Evolutionary conservation across 2,329 filamentous ascomycete genomes (phyloP).

Genomic region (Cucurbitaria berberidis): DNA sequence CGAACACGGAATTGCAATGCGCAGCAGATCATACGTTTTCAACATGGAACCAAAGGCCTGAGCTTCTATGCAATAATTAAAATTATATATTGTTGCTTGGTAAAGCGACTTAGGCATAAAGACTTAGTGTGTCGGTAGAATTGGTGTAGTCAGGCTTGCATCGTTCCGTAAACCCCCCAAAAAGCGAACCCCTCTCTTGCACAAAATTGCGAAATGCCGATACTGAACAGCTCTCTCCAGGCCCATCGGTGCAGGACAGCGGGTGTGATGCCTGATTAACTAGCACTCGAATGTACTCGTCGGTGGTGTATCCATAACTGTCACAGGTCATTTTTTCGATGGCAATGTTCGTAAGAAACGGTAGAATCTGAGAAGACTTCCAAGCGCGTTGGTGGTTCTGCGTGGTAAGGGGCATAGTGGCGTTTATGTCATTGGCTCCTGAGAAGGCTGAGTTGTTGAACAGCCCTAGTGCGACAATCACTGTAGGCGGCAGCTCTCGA

Average conservation of each 20-base stretch:
- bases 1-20: not conserved
- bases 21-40: not conserved
- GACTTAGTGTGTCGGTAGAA: conserved; percentile 49
- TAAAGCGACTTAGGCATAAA: conserved; percentile 4
- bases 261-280: conserved; percentile 60
- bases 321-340: conserved; percentile 70
- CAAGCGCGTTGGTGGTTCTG: conserved; percentile 70
- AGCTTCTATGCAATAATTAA: not conserved
- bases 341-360: conserved; percentile 70
- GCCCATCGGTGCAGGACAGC: conserved; percentile 58
- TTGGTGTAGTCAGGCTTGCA: conserved; percentile 54
- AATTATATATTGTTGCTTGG: not conserved
- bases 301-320: conserved; percentile 59
- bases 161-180: conserved; percentile 52
- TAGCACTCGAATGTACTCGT: conserved; percentile 60
- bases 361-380: conserved; percentile 67
- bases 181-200: conserved; percentile 49
- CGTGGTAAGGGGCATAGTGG: conserved; percentile 67
- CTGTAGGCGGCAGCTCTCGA: conserved; percentile 70
- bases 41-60: not conserved
- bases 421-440: conserved; percentile 61
- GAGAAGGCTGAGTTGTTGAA: conserved; percentile 71
- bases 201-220: conserved; percentile 54
- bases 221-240: conserved; percentile 58
- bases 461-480: conserved; percentile 70